Conservation (phyloP, 108 stramenopile species). For the Nitzschia sp. region DNA sequence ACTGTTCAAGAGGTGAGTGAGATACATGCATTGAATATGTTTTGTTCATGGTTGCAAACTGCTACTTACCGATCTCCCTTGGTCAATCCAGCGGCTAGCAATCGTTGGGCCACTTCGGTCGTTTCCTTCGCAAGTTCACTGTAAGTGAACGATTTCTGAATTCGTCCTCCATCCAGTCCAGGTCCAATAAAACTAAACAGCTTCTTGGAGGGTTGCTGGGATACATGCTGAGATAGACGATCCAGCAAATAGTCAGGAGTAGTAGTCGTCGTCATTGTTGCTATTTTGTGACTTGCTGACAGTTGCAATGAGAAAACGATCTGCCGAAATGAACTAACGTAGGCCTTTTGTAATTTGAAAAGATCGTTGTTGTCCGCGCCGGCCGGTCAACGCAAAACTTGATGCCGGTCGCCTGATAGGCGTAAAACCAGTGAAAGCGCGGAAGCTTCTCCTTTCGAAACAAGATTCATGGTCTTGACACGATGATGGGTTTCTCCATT, state of each 20-base stretch:
- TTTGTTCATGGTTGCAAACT: not conserved
- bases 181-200: conserved; percentile 48
- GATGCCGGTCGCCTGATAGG: too few species aligned
- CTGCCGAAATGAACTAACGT: too few species aligned
- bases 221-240: conserved; percentile 34
- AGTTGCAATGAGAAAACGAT: too few species aligned
- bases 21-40: too few species aligned
- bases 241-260: conserved; percentile 33
- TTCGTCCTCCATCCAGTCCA: conserved; percentile 52
- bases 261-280: not conserved
- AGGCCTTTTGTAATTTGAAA: too few species aligned
- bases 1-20: not conserved
- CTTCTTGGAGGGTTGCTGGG: conserved; percentile 36
- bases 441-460: too few species aligned
- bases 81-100: conserved; percentile 32
- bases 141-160: conserved; percentile 45
- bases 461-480: too few species aligned
- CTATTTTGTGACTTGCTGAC: too few species aligned
- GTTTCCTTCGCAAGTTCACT: conserved; percentile 29
- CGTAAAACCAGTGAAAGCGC: too few species aligned
- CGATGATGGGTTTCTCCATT: too few species aligned
- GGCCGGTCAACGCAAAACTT: too few species aligned
- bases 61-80: conserved; percentile 43
- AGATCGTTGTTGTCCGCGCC: too few species aligned
- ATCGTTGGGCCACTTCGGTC: conserved; percentile 30